These are phyloP conservation scores for Galerina sulciceps DNA, from an alignment of 768 basidiomycete species.

Conservation along the genomic window DNA sequence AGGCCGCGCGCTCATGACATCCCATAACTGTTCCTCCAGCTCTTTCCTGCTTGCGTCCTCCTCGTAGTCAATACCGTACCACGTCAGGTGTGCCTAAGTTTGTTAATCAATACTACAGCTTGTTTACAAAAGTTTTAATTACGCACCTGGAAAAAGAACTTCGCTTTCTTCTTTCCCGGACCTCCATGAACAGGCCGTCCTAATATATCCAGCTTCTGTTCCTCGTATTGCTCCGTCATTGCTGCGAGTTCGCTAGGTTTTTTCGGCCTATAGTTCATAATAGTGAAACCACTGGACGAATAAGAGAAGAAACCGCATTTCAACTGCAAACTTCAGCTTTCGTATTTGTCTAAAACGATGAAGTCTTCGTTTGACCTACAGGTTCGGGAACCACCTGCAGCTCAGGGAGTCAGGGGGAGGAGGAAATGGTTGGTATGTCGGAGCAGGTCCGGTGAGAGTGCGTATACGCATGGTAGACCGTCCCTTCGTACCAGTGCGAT, in stretches of 20 bases:
- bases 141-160: neutral
- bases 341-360: no score
- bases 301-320: neutral
- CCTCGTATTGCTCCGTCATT: slow-evolving; percentile 1
- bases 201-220: neutral
- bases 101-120: no score
- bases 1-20: neutral
- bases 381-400: no score
- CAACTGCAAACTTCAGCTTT: neutral
- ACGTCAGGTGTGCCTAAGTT: neutral
- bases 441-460: no score
- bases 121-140: neutral
- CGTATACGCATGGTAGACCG: no score
- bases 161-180: neutral
- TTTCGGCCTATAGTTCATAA: neutral
- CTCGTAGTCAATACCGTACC: slow-evolving; percentile 1
- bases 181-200: neutral
- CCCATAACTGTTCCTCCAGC: neutral
- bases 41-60: neutral
- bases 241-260: neutral
- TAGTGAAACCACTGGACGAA: neutral
- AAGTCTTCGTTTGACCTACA: no score
- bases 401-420: no score
- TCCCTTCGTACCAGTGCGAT: no score
- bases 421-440: no score